phyloP scores from a whole-genome alignment of 2,329 filamentous ascomycete genomes.

The Trichoderma aggressivum region DNA sequence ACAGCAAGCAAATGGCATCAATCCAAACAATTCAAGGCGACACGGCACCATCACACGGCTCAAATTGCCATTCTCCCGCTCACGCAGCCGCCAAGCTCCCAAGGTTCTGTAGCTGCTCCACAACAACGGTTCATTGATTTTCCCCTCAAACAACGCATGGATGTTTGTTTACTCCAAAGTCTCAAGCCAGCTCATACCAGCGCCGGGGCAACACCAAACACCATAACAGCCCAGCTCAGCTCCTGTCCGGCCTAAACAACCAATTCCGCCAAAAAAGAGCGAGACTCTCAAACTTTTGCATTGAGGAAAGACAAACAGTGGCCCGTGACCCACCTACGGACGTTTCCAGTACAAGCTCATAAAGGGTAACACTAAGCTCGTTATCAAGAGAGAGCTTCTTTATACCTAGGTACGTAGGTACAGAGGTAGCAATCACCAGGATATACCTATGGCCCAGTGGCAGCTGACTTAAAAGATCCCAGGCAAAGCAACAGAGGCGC shows the following conservation, averaged over 20 bases:
- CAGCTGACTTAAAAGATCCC: neutral
- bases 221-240: neutral
- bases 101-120: neutral
- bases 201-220: neutral
- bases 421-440: neutral
- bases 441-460: neutral
- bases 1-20: neutral
- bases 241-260: neutral
- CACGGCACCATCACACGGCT: neutral
- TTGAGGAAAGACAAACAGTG: neutral
- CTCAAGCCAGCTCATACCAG: neutral
- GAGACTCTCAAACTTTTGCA: neutral
- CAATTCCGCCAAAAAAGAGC: too few species aligned
- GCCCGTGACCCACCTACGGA: neutral
- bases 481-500: neutral
- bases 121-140: neutral
- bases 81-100: neutral
- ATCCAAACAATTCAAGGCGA: neutral
- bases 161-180: conserved; percentile 1
- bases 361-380: neutral
- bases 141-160: neutral
- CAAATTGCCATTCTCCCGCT: neutral
- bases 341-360: neutral
- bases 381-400: neutral
- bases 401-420: too few species aligned